Evolutionary conservation across 2,329 filamentous ascomycete species (phyloP), one percentile per base, ranked within the genome.

Genomic region (Aphanocladium album): DNA sequence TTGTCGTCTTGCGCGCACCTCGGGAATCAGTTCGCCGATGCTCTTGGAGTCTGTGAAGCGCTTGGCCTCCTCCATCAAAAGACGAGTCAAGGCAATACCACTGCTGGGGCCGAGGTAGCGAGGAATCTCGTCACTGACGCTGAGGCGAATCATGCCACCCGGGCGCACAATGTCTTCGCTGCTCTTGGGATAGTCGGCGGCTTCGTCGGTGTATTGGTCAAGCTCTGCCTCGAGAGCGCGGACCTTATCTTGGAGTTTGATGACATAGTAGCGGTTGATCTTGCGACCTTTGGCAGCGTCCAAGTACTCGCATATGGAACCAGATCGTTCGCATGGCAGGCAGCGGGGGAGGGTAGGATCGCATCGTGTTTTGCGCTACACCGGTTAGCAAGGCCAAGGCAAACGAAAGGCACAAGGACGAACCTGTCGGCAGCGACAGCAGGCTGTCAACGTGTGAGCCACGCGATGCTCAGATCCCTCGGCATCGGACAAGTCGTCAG

Each of bases 11-110:
- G 73, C 85, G 73, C 76, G 86, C 71, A 83, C 78, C 60, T 93
- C 89, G 3, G 93, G 91, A 35, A 97, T 90, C 54, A 98, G 87
- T 67, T 97, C 92, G 61, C 91, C 92, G 71, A 98, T 97, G 65
- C 89, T 91, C 73, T 92, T 90, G 5, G 91, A 89, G 69, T 95
- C 89, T 27, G 92, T 96, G 69, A 93, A 96, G 64, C 92, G 89
- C 76, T 96, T 98, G 57, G 93, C 93, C 74, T 96, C 87, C 72
- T 97, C 93, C 89, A 99, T 97, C 12, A 99, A 88, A 66, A 98
- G 82, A 33, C 93, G 87, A 14, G 93, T 96, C 79, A 98, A 96
- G 70, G 92, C 91, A 68, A 97, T 96, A 62, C 93, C 95, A 72
- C 93, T 98, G 53, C 93, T 96, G 2, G 95, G 90, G 0, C 95